Evolutionary conservation across 176 grass and related monocot species (phyloP).

Genomic region (Phoenix roebelenii): DNA sequence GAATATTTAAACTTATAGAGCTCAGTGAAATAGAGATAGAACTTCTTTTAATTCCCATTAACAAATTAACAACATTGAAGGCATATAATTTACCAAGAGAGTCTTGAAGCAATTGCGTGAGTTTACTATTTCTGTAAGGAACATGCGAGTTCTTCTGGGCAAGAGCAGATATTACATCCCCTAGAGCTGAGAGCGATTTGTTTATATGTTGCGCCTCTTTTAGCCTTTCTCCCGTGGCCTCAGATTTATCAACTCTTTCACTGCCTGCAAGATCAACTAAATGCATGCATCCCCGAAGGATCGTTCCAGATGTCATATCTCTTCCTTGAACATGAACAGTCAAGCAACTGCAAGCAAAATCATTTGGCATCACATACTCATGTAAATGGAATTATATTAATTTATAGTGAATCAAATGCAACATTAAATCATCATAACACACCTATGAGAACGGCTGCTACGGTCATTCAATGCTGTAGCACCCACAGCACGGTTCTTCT

Average conservation of each 20-base stretch:
- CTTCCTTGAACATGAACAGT: conserved; percentile 98
- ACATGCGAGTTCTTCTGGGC: conserved; percentile 84
- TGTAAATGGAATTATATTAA: too few species aligned
- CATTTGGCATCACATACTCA: conserved; percentile 7
- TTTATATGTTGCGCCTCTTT: conserved; percentile 99
- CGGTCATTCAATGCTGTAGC: conserved; percentile 91
- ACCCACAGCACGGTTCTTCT: conserved; percentile 82
- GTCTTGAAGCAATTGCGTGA: conserved; percentile 98
- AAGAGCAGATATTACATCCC: conserved; percentile 95
- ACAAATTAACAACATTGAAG: too few species aligned
- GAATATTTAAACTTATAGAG: conserved; percentile 15
- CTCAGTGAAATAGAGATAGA: conserved; percentile 2
- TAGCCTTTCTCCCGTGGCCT: conserved; percentile 84
- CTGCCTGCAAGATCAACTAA: conserved; percentile 98
- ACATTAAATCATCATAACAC: not conserved
- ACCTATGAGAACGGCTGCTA: conserved; percentile 99
- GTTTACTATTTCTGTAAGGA: conserved; percentile 97
- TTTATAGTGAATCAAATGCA: too few species aligned
- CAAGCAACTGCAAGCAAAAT: conserved; percentile 57
- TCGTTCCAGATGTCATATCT: conserved; percentile 66
- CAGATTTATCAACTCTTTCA: conserved; percentile 93
- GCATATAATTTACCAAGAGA: conserved; percentile 65
- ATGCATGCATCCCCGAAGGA: conserved; percentile 94
- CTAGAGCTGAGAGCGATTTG: conserved; percentile 91
- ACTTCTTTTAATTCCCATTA: too few species aligned